Evolutionary conservation across 441 rosid genomes (phyloP).

Genomic region (Gossypium schwendimanii): DNA sequence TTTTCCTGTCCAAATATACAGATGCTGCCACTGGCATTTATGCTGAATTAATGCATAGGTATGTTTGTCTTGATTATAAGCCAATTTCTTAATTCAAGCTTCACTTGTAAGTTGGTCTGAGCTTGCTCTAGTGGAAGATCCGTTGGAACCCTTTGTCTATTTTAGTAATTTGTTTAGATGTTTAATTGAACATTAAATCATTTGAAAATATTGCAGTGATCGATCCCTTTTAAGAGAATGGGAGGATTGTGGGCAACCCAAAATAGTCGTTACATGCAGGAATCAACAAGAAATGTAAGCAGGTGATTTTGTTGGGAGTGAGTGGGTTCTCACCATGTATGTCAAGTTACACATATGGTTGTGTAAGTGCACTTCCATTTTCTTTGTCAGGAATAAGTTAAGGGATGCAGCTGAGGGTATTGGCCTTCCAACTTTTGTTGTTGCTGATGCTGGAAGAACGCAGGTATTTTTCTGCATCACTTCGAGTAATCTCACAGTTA

Average conservation of each 20-base stretch:
- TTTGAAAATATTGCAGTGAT: constrained; percentile 35
- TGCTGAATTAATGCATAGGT: constrained; percentile 75
- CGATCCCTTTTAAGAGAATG: constrained; percentile 62
- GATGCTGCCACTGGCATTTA: constrained; percentile 94
- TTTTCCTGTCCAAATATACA: constrained; percentile 20
- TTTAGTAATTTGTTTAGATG: neutral
- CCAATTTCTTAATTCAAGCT: neutral
- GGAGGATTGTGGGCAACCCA: constrained; percentile 85
- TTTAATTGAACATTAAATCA: neutral
- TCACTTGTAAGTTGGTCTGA: neutral
- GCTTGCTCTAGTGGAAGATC: neutral
- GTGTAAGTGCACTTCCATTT: constrained; percentile 9
- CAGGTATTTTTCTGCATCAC: constrained; percentile 35
- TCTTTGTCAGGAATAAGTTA: constrained; percentile 52
- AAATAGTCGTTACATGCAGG: constrained; percentile 78
- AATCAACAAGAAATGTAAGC: constrained; percentile 90
- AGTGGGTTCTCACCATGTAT: neutral
- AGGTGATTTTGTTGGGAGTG: constrained; percentile 25
- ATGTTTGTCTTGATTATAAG: neutral
- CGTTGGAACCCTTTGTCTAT: neutral
- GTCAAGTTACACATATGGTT: neutral
- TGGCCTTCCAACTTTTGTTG: constrained; percentile 82
- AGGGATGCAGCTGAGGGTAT: constrained; percentile 68
- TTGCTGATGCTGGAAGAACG: constrained; percentile 93
- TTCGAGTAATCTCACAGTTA: neutral